Percentiles rank a stretch among this genome's conserved stretches.
Conservation (phyloP, 2,329 filamentous ascomycete genomes). For the Fusarium oligoseptatum region DNA sequence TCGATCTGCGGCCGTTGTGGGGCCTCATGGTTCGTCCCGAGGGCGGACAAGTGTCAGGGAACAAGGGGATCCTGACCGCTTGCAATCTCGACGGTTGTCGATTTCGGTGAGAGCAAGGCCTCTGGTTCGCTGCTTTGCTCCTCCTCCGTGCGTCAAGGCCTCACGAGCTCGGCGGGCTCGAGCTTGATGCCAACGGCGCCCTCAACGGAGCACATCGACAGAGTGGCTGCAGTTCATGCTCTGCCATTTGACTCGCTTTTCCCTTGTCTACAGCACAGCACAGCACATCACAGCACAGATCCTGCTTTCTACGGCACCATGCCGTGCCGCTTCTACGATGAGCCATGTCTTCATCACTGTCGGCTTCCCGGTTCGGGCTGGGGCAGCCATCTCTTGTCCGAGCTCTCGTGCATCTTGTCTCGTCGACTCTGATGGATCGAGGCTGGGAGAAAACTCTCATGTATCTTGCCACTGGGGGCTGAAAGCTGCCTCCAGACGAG, state of each 20-base stretch:
- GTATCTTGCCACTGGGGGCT: slow-evolving; percentile 29
- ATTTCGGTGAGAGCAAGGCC: slow-evolving; percentile 54
- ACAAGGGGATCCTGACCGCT: slow-evolving; percentile 50
- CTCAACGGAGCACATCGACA: slow-evolving; percentile 18
- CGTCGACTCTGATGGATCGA: slow-evolving; percentile 8
- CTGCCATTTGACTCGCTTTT: slow-evolving; percentile 22
- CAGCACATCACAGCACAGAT: slow-evolving; percentile 22
- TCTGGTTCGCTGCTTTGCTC: slow-evolving; percentile 48
- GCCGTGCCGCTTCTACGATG: slow-evolving; percentile 19
- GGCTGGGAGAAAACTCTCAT: slow-evolving; percentile 10
- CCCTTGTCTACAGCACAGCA: slow-evolving; percentile 24
- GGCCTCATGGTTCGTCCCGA: slow-evolving; percentile 55
- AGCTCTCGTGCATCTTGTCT: slow-evolving; percentile 13
- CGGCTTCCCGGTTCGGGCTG: slow-evolving; percentile 13
- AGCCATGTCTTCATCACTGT: slow-evolving; percentile 16
- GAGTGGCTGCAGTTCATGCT: slow-evolving; percentile 28
- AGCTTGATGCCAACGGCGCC: slow-evolving; percentile 25
- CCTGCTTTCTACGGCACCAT: slow-evolving; percentile 20
- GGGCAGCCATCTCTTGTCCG: slow-evolving; percentile 3
- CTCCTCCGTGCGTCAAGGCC: slow-evolving; percentile 37
- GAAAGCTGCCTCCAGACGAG: background rate
- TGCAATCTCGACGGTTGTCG: slow-evolving; percentile 45
- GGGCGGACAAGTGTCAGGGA: slow-evolving; percentile 54
- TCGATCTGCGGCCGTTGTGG: slow-evolving; percentile 58
- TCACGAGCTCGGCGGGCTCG: slow-evolving; percentile 20